These are phyloP conservation scores for Phlebiopsis gigantea DNA, from an alignment of 768 basidiomycete species.

Conservation along the genomic window DNA sequence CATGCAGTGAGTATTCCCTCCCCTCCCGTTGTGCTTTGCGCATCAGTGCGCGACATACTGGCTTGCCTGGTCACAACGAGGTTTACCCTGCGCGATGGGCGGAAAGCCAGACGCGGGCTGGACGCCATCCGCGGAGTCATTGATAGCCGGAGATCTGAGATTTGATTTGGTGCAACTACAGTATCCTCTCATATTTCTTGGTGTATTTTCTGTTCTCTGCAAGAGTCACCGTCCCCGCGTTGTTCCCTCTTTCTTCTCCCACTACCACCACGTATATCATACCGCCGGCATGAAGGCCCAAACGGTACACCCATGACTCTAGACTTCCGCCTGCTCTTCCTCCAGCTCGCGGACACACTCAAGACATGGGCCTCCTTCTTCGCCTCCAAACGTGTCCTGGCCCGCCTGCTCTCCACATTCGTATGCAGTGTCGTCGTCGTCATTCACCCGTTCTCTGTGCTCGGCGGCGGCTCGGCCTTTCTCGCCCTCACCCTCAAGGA, in stretches of 20 bases:
- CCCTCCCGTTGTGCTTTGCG: no score
- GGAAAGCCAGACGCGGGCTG: no score
- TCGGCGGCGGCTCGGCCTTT: slow-evolving; percentile 32
- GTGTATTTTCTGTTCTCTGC: not conserved
- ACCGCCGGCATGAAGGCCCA: not conserved
- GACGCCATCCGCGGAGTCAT: no score
- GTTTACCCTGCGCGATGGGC: no score
- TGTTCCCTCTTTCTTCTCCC: not conserved
- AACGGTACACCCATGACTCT: not conserved
- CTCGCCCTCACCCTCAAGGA: slow-evolving; percentile 36
- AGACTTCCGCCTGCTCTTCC: not conserved
- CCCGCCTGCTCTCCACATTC: slow-evolving; percentile 41
- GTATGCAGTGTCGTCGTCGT: slow-evolving; percentile 36
- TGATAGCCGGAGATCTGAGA: not conserved
- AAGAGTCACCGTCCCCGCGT: not conserved
- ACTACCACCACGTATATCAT: not conserved
- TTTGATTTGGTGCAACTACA: no score
- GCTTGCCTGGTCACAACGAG: no score
- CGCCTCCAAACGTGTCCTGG: slow-evolving; percentile 29
- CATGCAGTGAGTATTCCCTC: no score
- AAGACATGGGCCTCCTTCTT: slow-evolving; percentile 9
- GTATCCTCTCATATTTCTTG: no score
- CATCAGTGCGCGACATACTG: no score
- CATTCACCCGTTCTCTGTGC: slow-evolving; percentile 33
- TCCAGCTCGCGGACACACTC: not conserved